Evolutionary conservation across 1,284 basidiomycete genomes (phyloP), one percentile per base, ranked within the genome.

Genomic region (Cerrena zonata): DNA sequence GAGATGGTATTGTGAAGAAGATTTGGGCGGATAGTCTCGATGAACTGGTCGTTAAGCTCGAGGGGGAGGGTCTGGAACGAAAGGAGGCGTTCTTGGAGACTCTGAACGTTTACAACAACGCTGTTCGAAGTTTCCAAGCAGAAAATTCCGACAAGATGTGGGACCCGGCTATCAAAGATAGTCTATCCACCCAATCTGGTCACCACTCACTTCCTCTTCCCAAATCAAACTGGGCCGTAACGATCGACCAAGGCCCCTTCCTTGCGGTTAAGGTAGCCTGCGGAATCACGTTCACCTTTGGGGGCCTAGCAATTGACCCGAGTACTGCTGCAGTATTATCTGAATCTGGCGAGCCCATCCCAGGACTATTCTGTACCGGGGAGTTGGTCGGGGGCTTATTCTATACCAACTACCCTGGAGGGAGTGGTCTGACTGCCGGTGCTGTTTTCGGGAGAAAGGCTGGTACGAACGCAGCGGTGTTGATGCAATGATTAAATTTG

Each of bases 251-350:
- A 43, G 61, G 69, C 7, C 81, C 80, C 1, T 82, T 82, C 59
- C 68, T 84, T 58, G 83, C 82, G 2, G 78, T 85, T 25, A 82
- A 81, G 59, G 78, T 86, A 2, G 68, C 78, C 0, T 85, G 83
- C 64, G 83, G 82, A 1, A 76, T 85, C 51, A 85, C 84, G 1
- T 86, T 85, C 66, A 86, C 82, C 2, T 86, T 84, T 65, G 83
- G 83, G 1, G 82, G 83, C 2, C 63, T 86, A 2, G 76, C 73
- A 1, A 77, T 86, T 52, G 75, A 84, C 56, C 73, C 80, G 0
- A 59, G 68, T 11, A 80, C 77, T 0, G 73, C 77, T 4, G 71
- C 63, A 1, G 82, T 86, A 2, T 45, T 83, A 1, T 73, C 72
- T 2, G 69, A 71, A 18, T 70, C 61, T 5, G 72, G 71, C 2